phyloP scores from a whole-genome alignment of 2,329 filamentous ascomycete species.

The Monascus ruber region DNA sequence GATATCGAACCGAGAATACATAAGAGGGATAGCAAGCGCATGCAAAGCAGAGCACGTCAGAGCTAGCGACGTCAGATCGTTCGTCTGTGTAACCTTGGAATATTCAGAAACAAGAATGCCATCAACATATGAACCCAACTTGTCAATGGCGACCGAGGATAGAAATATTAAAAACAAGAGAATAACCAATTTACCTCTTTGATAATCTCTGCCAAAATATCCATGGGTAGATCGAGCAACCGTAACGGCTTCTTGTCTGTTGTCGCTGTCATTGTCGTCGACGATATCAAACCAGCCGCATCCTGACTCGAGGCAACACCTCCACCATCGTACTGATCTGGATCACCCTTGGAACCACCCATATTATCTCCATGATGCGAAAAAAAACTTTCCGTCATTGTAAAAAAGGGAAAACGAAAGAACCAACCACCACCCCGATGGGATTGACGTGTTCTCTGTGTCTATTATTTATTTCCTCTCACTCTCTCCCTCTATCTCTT shows the following conservation, averaged over 20 bases:
- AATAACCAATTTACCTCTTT: slow-evolving; percentile 49
- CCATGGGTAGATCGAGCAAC: slow-evolving; percentile 64
- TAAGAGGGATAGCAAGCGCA: slow-evolving; percentile 61
- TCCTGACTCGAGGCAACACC: neutral
- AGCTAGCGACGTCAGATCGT: slow-evolving; percentile 67
- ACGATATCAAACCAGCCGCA: too few species aligned
- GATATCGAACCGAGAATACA: slow-evolving; percentile 79
- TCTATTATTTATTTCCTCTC: too few species aligned
- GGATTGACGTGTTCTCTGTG: too few species aligned
- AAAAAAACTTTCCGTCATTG: too few species aligned
- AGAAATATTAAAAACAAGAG: neutral
- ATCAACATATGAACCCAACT: slow-evolving; percentile 1
- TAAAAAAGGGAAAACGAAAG: too few species aligned
- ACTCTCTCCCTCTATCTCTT: too few species aligned
- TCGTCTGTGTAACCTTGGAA: slow-evolving; percentile 63
- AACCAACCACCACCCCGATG: too few species aligned
- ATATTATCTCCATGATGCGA: too few species aligned
- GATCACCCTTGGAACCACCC: too few species aligned
- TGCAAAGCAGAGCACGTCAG: slow-evolving; percentile 69
- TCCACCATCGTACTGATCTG: neutral
- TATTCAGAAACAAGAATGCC: slow-evolving; percentile 3
- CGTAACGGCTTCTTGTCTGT: slow-evolving; percentile 43
- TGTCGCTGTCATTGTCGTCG: neutral
- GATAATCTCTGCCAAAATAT: slow-evolving; percentile 66
- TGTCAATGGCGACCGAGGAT: neutral